Conservation (phyloP, 2,329 filamentous ascomycete species). For the Fusarium devonianum region DNA sequence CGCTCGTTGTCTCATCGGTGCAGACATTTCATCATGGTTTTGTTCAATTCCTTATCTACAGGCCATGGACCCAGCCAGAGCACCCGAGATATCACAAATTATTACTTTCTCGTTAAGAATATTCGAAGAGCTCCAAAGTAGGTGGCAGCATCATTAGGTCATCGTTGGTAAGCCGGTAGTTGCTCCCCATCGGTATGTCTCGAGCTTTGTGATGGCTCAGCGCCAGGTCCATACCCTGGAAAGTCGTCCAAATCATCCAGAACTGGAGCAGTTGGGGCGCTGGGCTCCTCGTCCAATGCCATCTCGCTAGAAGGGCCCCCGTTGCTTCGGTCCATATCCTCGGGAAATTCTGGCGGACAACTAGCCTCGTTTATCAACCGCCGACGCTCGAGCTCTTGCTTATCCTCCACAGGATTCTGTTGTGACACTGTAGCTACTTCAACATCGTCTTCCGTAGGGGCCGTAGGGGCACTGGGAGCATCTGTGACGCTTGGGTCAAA, state of each 20-base stretch:
- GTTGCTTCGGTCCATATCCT: constrained; percentile 55
- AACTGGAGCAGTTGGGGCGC: constrained; percentile 67
- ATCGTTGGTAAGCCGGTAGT: constrained; percentile 51
- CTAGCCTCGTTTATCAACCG: constrained; percentile 70
- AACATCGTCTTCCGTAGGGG: constrained; percentile 57
- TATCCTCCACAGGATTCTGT: constrained; percentile 66
- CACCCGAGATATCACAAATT: constrained; percentile 20
- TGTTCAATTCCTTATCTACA: constrained; percentile 28
- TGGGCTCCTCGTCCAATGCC: constrained; percentile 51
- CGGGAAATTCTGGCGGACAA: constrained; percentile 65
- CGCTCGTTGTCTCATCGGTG: constrained; percentile 10
- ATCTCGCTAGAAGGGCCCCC: constrained; percentile 42
- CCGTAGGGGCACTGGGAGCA: constrained; percentile 46
- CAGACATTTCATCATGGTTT: constrained; percentile 27
- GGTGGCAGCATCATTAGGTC: constrained; percentile 28
- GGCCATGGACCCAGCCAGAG: constrained; percentile 16
- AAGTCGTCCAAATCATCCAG: constrained; percentile 64
- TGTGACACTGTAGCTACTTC: constrained; percentile 40
- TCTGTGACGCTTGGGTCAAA: constrained; percentile 22
- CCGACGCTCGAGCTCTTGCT: constrained; percentile 76
- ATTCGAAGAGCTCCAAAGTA: constrained; percentile 14
- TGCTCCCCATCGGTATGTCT: constrained; percentile 43
- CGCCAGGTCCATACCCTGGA: constrained; percentile 40
- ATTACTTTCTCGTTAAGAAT: constrained; percentile 18
- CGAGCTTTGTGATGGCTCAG: constrained; percentile 35